Conservation (phyloP, 108 stramenopile species). For the Mediolabrus comicus region DNA sequence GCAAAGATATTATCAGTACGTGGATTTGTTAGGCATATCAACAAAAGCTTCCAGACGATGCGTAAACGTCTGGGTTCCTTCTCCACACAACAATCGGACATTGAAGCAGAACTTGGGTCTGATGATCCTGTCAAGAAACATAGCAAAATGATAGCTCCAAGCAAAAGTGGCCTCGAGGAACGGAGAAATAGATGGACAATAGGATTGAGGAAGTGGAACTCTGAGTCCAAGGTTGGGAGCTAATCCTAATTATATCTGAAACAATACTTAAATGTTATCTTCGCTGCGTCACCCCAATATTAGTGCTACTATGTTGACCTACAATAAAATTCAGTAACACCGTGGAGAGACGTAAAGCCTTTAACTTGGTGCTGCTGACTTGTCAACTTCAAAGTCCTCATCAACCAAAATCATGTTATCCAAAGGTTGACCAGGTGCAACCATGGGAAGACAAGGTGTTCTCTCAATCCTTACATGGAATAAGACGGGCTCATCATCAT, state of each 20-base stretch:
- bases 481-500: conserved; percentile 88
- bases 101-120: neutral
- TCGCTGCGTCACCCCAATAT: neutral
- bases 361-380: conserved; percentile 83
- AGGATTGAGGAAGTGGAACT: neutral
- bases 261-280: neutral
- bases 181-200: neutral
- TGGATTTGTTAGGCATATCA: neutral
- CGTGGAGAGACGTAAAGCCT: neutral
- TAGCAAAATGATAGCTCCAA: neutral
- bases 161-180: neutral
- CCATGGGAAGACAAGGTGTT: conserved; percentile 86
- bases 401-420: conserved; percentile 89
- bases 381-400: conserved; percentile 77
- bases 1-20: neutral
- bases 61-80: neutral
- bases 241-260: neutral
- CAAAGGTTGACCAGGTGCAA: conserved; percentile 84
- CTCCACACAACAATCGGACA: neutral
- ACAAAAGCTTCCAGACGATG: neutral
- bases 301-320: neutral
- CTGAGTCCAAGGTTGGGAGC: neutral
- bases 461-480: conserved; percentile 87
- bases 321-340: neutral
- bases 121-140: neutral